Evolutionary conservation across 345 rosid species (phyloP).

Genomic region (Turnera subulata): DNA sequence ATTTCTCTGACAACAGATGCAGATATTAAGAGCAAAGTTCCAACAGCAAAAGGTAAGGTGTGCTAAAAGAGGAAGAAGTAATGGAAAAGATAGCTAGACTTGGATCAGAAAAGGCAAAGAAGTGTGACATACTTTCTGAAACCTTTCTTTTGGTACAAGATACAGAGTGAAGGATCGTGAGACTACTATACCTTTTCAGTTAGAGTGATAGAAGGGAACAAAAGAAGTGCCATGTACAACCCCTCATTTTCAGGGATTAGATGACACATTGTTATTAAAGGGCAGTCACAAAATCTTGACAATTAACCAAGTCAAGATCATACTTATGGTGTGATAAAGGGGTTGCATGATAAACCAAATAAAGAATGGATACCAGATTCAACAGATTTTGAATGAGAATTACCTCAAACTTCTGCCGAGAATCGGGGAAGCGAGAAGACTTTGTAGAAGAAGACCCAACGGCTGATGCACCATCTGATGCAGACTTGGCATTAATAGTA

Average conservation of each 20-base stretch:
- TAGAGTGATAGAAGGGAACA: too few species aligned
- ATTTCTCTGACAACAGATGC: neutral
- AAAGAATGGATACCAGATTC: neutral
- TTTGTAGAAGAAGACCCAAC: constrained; percentile 25
- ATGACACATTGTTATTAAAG: too few species aligned
- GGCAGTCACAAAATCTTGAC: too few species aligned
- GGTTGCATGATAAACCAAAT: neutral
- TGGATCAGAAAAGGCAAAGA: neutral
- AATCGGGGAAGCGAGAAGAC: constrained; percentile 24
- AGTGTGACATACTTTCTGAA: neutral
- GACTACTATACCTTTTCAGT: too few species aligned
- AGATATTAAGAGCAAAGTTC: neutral
- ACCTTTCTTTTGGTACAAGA: neutral
- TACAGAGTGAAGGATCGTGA: neutral
- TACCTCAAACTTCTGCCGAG: constrained; percentile 21
- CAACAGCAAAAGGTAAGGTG: neutral
- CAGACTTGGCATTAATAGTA: constrained; percentile 25
- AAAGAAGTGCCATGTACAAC: too few species aligned
- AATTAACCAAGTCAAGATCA: too few species aligned
- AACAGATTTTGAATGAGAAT: constrained; percentile 4
- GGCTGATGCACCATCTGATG: constrained; percentile 31
- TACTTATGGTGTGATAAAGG: too few species aligned
- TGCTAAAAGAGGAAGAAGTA: neutral
- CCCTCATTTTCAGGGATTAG: too few species aligned
- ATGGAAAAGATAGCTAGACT: neutral